phyloP scores from a whole-genome alignment of 805 yeast species.

The Starmerella geochares region DNA sequence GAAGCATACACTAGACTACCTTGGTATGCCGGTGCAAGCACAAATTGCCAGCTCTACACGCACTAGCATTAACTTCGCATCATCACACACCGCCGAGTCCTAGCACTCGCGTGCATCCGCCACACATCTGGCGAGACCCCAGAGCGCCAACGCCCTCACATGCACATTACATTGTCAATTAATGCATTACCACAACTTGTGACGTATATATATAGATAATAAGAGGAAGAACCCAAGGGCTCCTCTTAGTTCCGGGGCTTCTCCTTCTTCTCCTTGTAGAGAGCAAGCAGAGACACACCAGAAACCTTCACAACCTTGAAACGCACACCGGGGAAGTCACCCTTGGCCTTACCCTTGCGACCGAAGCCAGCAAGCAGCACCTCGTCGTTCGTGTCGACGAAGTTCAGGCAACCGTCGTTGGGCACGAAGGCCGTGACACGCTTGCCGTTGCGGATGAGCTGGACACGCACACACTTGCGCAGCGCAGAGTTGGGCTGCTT shows the following conservation, averaged over 20 bases:
- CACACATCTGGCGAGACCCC: too few relatives aligned
- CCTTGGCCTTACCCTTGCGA: slow-evolving; percentile 99
- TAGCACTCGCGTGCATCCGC: too few relatives aligned
- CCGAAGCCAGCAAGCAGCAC: slow-evolving; percentile 99
- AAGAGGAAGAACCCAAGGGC: background rate
- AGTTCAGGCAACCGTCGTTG: slow-evolving; percentile 99
- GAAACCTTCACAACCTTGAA: slow-evolving; percentile 99
- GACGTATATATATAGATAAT: slow-evolving; percentile 7
- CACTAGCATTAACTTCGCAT: too few relatives aligned
- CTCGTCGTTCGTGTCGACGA: slow-evolving; percentile 99
- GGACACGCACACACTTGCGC: slow-evolving; percentile 99
- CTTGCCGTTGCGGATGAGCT: slow-evolving; percentile 99
- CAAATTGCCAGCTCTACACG: too few relatives aligned
- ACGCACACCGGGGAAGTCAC: slow-evolving; percentile 99
- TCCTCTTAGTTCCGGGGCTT: slow-evolving; percentile 90
- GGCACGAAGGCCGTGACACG: slow-evolving; percentile 99
- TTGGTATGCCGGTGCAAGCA: too few relatives aligned
- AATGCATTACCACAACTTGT: slow-evolving; percentile 4
- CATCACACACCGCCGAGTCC: too few relatives aligned
- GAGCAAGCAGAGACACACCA: slow-evolving; percentile 98
- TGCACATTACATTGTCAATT: background rate
- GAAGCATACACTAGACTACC: too few relatives aligned
- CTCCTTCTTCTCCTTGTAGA: slow-evolving; percentile 99
- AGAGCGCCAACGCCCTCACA: too few relatives aligned
- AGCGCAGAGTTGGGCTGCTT: slow-evolving; percentile 99